phyloP scores from a whole-genome alignment of 163 green algal genomes.

The Trebouxiophyceae sp. region DNA sequence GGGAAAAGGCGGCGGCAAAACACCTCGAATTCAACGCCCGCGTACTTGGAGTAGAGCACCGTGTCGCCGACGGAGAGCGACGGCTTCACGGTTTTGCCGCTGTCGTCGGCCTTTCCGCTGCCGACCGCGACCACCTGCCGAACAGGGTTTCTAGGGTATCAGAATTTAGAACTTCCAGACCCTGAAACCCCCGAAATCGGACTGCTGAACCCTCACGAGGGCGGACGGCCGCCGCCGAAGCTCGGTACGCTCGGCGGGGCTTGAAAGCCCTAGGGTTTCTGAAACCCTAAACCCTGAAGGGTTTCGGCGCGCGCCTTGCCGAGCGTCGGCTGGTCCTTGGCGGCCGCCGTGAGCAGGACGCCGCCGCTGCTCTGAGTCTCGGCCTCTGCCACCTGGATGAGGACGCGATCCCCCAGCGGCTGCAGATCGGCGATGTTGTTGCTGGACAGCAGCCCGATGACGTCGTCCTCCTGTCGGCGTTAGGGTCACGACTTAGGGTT shows the following conservation, averaged over 20 bases:
- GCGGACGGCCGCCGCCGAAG: too few relatives aligned
- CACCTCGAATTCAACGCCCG: conserved; percentile 78
- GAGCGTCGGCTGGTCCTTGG: conserved; percentile 85
- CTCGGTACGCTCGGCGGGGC: too few relatives aligned
- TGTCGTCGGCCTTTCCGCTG: conserved; percentile 67
- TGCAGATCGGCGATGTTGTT: conserved; percentile 55
- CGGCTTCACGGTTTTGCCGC: conserved; percentile 51
- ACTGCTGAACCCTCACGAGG: too few relatives aligned
- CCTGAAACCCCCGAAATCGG: too few relatives aligned
- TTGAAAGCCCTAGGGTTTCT: too few relatives aligned
- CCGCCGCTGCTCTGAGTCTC: conserved; percentile 70
- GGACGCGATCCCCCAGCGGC: conserved; percentile 56
- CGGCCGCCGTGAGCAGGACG: conserved; percentile 76
- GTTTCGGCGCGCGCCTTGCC: conserved; percentile 34
- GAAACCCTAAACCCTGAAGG: too few relatives aligned
- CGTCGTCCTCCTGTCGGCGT: conserved; percentile 78
- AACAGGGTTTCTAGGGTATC: too few relatives aligned
- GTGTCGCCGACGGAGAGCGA: conserved; percentile 67
- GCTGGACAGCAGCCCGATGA: conserved; percentile 53
- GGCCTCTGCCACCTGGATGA: conserved; percentile 67
- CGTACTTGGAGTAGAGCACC: conserved; percentile 94
- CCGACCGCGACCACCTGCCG: conserved; percentile 75
- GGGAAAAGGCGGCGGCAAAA: neutral
- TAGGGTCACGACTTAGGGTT: too few relatives aligned
- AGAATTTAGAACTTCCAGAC: too few relatives aligned